A percentile compares a stretch with the other conserved stretches of the same genome.
These are phyloP conservation scores for Piloderma croceum DNA, from an alignment of 768 basidiomycete genomes.

Conservation along the genomic window DNA sequence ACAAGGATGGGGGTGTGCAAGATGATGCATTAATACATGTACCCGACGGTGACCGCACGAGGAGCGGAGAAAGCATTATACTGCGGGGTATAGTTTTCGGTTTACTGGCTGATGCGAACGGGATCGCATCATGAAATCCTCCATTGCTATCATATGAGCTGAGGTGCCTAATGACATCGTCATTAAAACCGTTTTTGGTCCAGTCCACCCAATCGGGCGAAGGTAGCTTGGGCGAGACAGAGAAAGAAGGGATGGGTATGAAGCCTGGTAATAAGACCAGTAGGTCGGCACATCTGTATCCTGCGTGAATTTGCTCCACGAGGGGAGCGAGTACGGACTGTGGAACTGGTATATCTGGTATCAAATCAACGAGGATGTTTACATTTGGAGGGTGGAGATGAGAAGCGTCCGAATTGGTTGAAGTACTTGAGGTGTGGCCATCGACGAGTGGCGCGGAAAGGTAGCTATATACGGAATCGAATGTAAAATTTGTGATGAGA, in stretches of 20 bases:
- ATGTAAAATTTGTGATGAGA: conserved; percentile 78
- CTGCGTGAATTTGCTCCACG: conserved; percentile 56
- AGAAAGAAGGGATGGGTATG: conserved; percentile 76
- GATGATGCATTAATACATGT: no score
- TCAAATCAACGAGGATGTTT: conserved; percentile 17
- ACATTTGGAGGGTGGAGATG: conserved; percentile 10
- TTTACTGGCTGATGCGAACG: conserved; percentile 33
- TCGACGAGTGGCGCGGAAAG: conserved; percentile 57
- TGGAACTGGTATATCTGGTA: conserved; percentile 53
- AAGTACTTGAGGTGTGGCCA: conserved; percentile 15
- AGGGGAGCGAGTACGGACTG: conserved; percentile 46
- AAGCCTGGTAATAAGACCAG: conserved; percentile 65
- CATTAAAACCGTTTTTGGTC: conserved; percentile 37
- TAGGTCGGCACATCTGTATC: conserved; percentile 68
- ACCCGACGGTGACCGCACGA: no score
- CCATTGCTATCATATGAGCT: conserved; percentile 23
- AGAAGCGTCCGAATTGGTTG: conserved; percentile 6
- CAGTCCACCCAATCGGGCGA: conserved; percentile 59
- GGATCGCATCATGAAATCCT: conserved; percentile 38
- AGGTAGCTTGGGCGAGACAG: conserved; percentile 46
- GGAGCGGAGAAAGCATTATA: conserved; percentile 53
- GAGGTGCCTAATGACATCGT: conserved; percentile 41
- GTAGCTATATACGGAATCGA: conserved; percentile 79
- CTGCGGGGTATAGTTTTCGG: conserved; percentile 23
- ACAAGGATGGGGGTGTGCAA: conserved; percentile 42